Evolutionary conservation across 2,329 filamentous ascomycete genomes (phyloP).

Genomic region (Fusarium sp.): DNA sequence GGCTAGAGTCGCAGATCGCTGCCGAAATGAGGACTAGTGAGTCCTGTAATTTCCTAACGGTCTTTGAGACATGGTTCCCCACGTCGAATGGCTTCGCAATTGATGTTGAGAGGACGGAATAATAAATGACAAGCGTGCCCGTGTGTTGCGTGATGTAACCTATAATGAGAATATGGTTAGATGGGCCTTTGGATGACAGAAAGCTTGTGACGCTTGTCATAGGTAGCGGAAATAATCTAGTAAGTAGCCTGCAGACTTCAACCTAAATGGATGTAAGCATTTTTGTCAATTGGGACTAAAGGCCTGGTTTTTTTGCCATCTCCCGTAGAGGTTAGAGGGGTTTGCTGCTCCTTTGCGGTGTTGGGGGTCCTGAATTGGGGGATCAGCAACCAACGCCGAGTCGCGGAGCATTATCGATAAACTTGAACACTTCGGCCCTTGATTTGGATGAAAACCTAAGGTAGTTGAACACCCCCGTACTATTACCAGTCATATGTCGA

Average conservation of each 20-base stretch:
- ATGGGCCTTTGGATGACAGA: not conserved
- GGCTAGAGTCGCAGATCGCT: not conserved
- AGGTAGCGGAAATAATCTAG: not conserved
- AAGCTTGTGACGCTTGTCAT: rapidly evolving
- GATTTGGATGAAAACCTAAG: too few species aligned
- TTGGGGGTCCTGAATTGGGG: not conserved
- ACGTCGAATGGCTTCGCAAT: not conserved
- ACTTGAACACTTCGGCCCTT: not conserved
- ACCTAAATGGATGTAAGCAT: not conserved
- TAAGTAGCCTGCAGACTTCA: rapidly evolving
- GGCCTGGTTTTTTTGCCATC: not conserved
- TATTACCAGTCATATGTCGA: rapidly evolving
- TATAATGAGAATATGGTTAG: not conserved
- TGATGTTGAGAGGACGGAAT: not conserved
- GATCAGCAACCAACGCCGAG: not conserved
- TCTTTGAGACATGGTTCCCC: slow-evolving; percentile 5
- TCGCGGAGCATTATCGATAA: not conserved
- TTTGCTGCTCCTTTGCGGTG: not conserved
- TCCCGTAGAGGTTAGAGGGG: not conserved
- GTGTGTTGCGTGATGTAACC: not conserved
- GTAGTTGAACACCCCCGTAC: not conserved
- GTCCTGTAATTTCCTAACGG: slow-evolving; percentile 13
- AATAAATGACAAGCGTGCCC: not conserved
- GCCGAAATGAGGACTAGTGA: not conserved
- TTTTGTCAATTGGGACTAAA: not conserved